phyloP scores from a whole-genome alignment of 805 yeast genomes.

The Suhomyces xylopsoci region DNA sequence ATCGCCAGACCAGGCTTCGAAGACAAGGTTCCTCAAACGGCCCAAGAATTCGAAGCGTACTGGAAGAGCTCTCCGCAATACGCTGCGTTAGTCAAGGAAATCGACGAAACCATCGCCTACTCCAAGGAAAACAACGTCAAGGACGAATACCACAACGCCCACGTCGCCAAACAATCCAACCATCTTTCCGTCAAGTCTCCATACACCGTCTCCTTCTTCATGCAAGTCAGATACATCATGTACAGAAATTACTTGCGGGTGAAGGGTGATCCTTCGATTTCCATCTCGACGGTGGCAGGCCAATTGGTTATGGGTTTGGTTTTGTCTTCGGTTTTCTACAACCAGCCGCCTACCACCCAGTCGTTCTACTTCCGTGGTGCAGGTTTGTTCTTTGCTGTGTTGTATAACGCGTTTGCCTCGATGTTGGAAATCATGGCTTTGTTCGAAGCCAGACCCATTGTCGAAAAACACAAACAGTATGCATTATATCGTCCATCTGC shows the following conservation, averaged over 20 bases:
- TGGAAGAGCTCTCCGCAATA: conserved; percentile 50
- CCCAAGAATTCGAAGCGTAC: conserved; percentile 16
- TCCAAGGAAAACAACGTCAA: conserved; percentile 11
- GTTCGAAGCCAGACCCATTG: conserved; percentile 54
- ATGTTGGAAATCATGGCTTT: conserved; percentile 54
- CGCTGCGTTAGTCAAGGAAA: conserved; percentile 12
- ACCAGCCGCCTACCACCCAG: conserved; percentile 40
- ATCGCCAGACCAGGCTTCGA: conserved; percentile 42
- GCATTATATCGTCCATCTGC: conserved; percentile 61
- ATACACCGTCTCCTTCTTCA: conserved; percentile 48
- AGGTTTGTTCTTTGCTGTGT: conserved; percentile 62
- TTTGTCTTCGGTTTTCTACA: conserved; percentile 57
- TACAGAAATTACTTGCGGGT: conserved; percentile 48
- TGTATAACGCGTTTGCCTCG: conserved; percentile 62
- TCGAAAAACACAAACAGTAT: conserved; percentile 56
- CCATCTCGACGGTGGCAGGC: conserved; percentile 40
- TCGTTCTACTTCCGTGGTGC: conserved; percentile 59
- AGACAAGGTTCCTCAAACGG: conserved; percentile 42
- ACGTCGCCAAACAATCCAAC: conserved; percentile 19
- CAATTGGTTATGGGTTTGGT: conserved; percentile 54
- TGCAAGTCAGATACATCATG: conserved; percentile 50
- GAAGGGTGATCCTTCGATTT: conserved; percentile 48
- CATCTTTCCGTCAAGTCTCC: conserved; percentile 43
- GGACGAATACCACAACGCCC: conserved; percentile 21
- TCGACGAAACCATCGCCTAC: conserved; percentile 10